phyloP scores from a whole-genome alignment of 345 rosid genomes.

The Lepidium aucheri region DNA sequence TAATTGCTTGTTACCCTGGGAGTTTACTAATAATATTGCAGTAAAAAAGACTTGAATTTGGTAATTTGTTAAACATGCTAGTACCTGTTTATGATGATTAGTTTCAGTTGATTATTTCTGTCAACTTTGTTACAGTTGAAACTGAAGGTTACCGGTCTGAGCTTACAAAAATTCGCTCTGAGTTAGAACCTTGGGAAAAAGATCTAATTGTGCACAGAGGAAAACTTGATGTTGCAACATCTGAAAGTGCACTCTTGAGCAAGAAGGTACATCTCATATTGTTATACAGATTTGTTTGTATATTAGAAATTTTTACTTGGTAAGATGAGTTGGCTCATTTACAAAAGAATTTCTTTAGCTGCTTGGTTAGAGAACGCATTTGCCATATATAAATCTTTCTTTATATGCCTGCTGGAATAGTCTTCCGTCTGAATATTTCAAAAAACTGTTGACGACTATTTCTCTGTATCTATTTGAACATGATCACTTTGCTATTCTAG shows the following conservation, averaged over 20 bases:
- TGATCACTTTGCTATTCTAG: conserved; percentile 33
- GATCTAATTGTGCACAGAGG: conserved; percentile 85
- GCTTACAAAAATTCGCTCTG: conserved; percentile 71
- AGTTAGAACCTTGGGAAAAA: conserved; percentile 92
- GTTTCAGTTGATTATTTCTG: conserved; percentile 9
- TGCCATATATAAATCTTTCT: not conserved
- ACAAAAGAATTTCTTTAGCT: not conserved
- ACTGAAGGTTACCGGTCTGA: conserved; percentile 73
- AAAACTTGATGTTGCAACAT: conserved; percentile 76
- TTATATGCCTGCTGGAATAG: not conserved
- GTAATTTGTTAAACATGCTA: conserved; percentile 13
- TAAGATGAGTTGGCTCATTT: conserved; percentile 2
- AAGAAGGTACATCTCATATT: conserved; percentile 54
- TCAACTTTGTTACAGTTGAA: conserved; percentile 53
- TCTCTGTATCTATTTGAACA: conserved; percentile 5
- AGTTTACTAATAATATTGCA: not conserved
- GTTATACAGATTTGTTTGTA: not conserved
- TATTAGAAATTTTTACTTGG: not conserved
- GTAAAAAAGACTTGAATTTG: conserved; percentile 3
- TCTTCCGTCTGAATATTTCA: not conserved
- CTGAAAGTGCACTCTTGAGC: conserved; percentile 66
- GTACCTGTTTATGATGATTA: not conserved
- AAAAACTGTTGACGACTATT: not conserved
- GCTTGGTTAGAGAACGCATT: not conserved
- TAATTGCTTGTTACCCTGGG: not conserved